Evolutionary conservation across 2,329 filamentous ascomycete genomes (phyloP), one percentile per base, ranked within the genome.

Genomic region (Apiospora malaysiana): DNA sequence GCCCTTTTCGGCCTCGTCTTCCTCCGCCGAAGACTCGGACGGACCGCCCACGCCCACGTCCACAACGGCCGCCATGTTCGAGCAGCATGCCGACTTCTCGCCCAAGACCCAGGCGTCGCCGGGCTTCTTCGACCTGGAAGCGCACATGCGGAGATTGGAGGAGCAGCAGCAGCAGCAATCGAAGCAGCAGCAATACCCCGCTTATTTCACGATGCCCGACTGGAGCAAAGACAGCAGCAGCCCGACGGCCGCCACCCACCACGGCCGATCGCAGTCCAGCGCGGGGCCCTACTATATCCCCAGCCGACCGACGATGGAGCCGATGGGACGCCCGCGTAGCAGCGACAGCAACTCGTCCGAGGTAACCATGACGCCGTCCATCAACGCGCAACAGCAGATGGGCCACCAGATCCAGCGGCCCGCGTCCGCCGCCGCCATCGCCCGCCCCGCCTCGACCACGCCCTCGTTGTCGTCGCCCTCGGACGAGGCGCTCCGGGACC

Each of bases 401-500:
- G n/a, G 43, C n/a, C 21, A 45, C 23, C 65, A 59, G 23, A 56
- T 42, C 68, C 46, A 40, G 68, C 68, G 25, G 4, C 37, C 42
- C 49, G 27, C 43, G 66, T 43, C 70, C 59, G 21, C 70, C 70
- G 70, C 68, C 71, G 42, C 56, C 69, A 14, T 71, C 68, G 32
- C 27, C 25, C 59, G 49, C n/a, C 56, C 37, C 23, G 40, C 6
- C 69, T 71, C 63, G 65, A 27, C 37, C 71, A 72, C 21, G 42
- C 42, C 42, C 42, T 45, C 42, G 9, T 45, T 45, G 71, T 72
- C 51, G 14, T 9, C 51, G 63, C 70, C 74, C 16, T 74, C 74
- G 16, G 77, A 76, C 68, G 75, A 74, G 68, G 73, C 69, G 21
- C 79, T 88, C 2, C 81, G 83, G 71, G 82, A 85, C 8, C 83